Evolutionary conservation across 1,284 basidiomycete species (phyloP), one percentile per base, ranked within the genome.

Genomic region (Moesziomyces globuligerus): DNA sequence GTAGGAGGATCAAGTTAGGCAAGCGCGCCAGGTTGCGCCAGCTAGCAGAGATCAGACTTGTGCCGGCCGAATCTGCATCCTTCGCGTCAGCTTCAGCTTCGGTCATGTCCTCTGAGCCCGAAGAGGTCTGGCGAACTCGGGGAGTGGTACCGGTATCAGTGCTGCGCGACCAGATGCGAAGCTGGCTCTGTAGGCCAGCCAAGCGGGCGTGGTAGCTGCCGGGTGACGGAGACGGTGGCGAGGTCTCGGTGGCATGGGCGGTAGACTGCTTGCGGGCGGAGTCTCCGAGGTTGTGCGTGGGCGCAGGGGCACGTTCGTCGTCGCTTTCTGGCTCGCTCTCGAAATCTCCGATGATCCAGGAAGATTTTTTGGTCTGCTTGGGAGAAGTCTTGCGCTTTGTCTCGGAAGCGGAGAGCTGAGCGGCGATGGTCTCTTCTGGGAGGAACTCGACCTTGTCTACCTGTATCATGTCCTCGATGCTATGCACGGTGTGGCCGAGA

Each of bases 321-420:
- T 69, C 59, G 36, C 36, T 53, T 29, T 69, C 66, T 2, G 66
- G 55, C 43, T 64, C 66, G 42, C 60, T 64, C 37, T 70, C 61
- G 44, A 70, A 64, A 40, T 73, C 64, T 18, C 61, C 60, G 23
- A 68, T 61, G 52, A 68, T 66, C 65, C 67, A 69, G 8, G 70
- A 73, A 3, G 57, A 57, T 34, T 65, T 72, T 21, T 59, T 64
- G 47, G 20, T 25, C 6, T 42, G 49, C 40, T 65, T 65, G 15
- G 56, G 58, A 7, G 65, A 68, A 3, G 58, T 46, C 28, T 54
- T 68, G 17, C 54, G 48, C 32, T 49, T 61, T 23, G 20, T n/a
- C 4, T 37, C 25, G 20, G 48, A 40, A 3, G 46, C 51, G 3
- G 47, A 40, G 2, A 48, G 40, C 38, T 58, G 56, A 2, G 57